Evolutionary conservation across 73 alveolate genomes (phyloP), one percentile per base, ranked within the genome.

Genomic region (Paramecium primaurelia): DNA sequence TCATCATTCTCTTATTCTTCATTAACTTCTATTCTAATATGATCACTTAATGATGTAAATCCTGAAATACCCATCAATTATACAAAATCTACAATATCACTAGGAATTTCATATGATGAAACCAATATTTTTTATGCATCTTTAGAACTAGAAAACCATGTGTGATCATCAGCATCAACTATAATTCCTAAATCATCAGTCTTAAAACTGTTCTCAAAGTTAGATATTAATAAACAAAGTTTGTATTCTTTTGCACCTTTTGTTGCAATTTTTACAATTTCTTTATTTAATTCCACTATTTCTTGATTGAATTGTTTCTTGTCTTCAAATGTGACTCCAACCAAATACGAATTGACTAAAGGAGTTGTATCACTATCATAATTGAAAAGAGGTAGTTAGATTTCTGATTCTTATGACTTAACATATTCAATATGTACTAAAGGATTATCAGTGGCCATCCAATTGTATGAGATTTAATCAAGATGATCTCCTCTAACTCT

Each of bases 381-480:
- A 75, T 75, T 45, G 6, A 80, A 45, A 22, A 80, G 38, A 25
- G 91, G 91, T 7, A 80, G 34, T 47, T 40, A 80, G 32, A 80
- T 32, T 20, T 42, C 75, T 18, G 47, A 22, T 80, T 80, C 77
- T 40, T 10, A 32, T 26, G 91, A 80, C 49, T 80, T 80, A 25
- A 80, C 91, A 80, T 80, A 80, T 47, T 80, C 77, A 26, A 80
- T 36, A 18, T 80, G 91, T 1, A 80, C 47, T 8, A 80, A 12
- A 26, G 91, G 91, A 25, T 80, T 80, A 80, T 80, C 91, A 32
- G 77, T 80, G 20, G 91, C 91, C 91, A 80, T 25, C 91, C 91
- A 80, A 80, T 80, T 80, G 25, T 45, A 45, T 18, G 91, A 42
- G 18, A 80, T 80, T 47, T 80, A 11, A 80, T 80, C 73, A 32